Base-by-base conservation (phyloP, 352 stramenopile species). In the Globisporangium alternatum region DNA sequence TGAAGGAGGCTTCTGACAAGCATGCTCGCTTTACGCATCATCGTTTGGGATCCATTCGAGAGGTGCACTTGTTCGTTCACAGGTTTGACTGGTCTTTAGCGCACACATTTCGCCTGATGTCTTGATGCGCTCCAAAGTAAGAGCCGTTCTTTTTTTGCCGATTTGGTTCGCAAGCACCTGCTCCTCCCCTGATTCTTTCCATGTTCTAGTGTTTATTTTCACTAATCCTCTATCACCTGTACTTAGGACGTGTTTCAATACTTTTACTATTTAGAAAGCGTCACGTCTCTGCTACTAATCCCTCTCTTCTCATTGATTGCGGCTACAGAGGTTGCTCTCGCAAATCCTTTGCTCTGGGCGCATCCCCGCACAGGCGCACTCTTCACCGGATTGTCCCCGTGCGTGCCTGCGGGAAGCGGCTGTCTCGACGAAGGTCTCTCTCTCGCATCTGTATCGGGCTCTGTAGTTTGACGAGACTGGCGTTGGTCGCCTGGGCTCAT, bases 131-230 rank as follows among this genome's bases (percentile, higher is more conserved):
- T 55, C 19, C 5, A 8, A 33, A 37, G 19, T 37, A 55, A 55
- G 48, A 55, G 25, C 48, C 48, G 48, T 55, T 55, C 48, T 55
- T 37, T 55, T 55, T 30, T 55, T 55, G 10, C 30, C 47, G 9
- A 31, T 53, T 22, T 21, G 48, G 13, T 21, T 37, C 25, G 13
- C 5, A 12, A 15, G 47, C 47, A 30, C 8, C 25, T 55, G 48
- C 48, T 30, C 45, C 28, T 3, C 15, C n/a, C 48, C 31, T 54
- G 48, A 55, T 55, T 55, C 48, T 55, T 55, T 55, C 6, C 9
- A 35, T 13, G 12, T 17, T 5, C 7, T 0, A 2, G 5, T 55
- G 5, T 21, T 19, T 35, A 53, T 33, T 51, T 13, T 5, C 10
- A 22, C 0, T 10, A 33, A 31, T 15, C 12, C 22, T 31, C 47